Percentiles rank a stretch among this genome's conserved stretches.
Evolutionary conservation across 768 basidiomycete species (phyloP).

Genomic region (Paxillus ammoniavirescens): DNA sequence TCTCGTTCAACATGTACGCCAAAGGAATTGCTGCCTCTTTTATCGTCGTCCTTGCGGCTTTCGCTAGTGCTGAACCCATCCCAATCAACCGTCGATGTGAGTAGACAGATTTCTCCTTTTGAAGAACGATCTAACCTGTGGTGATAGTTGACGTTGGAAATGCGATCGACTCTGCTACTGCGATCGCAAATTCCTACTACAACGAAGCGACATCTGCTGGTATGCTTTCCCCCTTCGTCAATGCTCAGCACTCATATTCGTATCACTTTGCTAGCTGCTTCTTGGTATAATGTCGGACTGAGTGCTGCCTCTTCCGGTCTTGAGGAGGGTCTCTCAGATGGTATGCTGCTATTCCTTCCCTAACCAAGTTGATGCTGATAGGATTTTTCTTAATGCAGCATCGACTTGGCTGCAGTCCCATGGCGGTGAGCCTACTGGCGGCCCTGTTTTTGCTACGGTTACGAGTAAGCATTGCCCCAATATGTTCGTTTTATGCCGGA

Average conservation of each 20-base stretch:
- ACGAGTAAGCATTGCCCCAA: constrained; percentile 23
- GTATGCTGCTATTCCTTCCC: neutral
- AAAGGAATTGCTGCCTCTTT: constrained; percentile 36
- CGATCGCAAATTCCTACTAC: constrained; percentile 34
- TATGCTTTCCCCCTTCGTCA: neutral
- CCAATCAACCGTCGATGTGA: constrained; percentile 45
- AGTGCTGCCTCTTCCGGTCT: constrained; percentile 16
- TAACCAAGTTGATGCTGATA: neutral
- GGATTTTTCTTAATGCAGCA: constrained; percentile 3
- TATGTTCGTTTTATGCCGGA: neutral
- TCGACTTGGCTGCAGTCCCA: constrained; percentile 19
- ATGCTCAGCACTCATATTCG: neutral
- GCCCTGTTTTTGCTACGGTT: constrained; percentile 14
- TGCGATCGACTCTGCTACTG: constrained; percentile 38
- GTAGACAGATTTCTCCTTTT: constrained; percentile 9
- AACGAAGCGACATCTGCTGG: constrained; percentile 26
- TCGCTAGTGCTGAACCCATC: constrained; percentile 35
- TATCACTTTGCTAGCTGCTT: constrained; percentile 9
- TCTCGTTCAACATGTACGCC: constrained; percentile 18
- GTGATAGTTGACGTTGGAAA: constrained; percentile 32
- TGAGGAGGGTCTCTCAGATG: constrained; percentile 19
- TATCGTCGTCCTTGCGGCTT: constrained; percentile 34
- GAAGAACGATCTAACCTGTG: constrained; percentile 3
- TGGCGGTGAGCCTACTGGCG: neutral
- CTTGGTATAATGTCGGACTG: constrained; percentile 12